A percentile compares a stretch with the other conserved stretches of the same genome.
These are phyloP conservation scores for Huntiella bhutanensis DNA, from an alignment of 2,329 filamentous ascomycete species.

Conservation along the genomic window DNA sequence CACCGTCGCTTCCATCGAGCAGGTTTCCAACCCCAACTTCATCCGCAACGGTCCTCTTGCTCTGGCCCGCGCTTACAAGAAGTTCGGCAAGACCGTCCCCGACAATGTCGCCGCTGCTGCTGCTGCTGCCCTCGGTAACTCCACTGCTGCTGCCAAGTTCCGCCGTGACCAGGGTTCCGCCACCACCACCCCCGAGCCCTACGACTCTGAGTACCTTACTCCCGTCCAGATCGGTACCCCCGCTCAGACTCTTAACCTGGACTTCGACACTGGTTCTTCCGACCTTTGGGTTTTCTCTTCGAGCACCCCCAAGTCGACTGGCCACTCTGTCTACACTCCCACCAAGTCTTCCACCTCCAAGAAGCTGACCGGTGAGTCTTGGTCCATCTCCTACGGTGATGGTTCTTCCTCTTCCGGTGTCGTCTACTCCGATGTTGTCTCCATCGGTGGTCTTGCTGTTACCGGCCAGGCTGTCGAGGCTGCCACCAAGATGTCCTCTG, in stretches of 20 bases:
- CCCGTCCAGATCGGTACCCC: slow-evolving; percentile 8
- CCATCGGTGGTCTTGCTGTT: slow-evolving; percentile 24
- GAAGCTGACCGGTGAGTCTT: slow-evolving; percentile 15
- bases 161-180: slow-evolving; percentile 15
- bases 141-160: slow-evolving; percentile 12
- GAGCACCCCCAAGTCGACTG: slow-evolving; percentile 14
- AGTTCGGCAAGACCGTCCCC: slow-evolving; percentile 16
- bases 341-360: slow-evolving; percentile 16
- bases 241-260: slow-evolving; percentile 20
- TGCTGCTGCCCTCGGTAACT: slow-evolving; percentile 11
- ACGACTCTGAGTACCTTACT: slow-evolving; percentile 5
- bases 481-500: slow-evolving; percentile 21
- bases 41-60: slow-evolving; percentile 16
- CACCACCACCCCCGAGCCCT: slow-evolving; percentile 13
- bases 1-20: slow-evolving; percentile 3
- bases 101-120: slow-evolving; percentile 10
- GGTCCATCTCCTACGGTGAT: slow-evolving; percentile 24
- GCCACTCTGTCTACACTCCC: slow-evolving; percentile 18
- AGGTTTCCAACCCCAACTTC: slow-evolving; percentile 12
- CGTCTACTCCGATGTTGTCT: slow-evolving; percentile 26
- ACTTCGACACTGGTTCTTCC: slow-evolving; percentile 26
- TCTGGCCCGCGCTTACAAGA: slow-evolving; percentile 20
- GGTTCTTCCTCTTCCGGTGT: slow-evolving; percentile 24
- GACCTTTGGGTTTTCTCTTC: slow-evolving; percentile 22
- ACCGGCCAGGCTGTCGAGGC: slow-evolving; percentile 24